Percentiles rank a stretch among this genome's conserved stretches.
These are phyloP conservation scores for Hibiscus mutabilis DNA, from an alignment of 345 rosid species.

Conservation along the genomic window DNA sequence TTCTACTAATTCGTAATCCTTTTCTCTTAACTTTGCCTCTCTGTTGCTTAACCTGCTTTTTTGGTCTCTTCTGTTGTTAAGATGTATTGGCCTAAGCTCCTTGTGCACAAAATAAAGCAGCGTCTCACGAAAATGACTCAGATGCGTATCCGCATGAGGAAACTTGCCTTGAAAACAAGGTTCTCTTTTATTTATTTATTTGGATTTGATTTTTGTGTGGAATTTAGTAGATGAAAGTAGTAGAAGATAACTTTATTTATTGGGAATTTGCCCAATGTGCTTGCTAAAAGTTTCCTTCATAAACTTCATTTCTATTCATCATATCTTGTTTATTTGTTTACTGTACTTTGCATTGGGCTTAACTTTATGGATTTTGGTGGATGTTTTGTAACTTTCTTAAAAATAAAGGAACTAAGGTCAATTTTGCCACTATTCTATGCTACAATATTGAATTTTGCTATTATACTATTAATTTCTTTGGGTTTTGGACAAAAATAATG, in stretches of 20 bases:
- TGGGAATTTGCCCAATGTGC: not conserved
- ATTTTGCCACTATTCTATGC: not conserved
- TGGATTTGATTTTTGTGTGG: not conserved
- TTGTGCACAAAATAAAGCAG: slow-evolving; percentile 84
- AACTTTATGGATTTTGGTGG: not conserved
- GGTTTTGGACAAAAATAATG: not conserved
- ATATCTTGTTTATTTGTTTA: not conserved
- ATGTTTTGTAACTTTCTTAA: not conserved
- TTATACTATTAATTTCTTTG: not conserved
- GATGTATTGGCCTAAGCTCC: slow-evolving; percentile 91
- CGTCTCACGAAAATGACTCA: slow-evolving; percentile 97
- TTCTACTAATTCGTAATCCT: not conserved
- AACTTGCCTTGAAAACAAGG: slow-evolving; percentile 86
- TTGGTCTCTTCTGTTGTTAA: slow-evolving; percentile 12
- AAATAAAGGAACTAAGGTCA: not conserved
- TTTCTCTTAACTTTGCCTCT: not conserved
- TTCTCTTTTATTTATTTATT: slow-evolving; percentile 7
- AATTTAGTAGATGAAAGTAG: not conserved
- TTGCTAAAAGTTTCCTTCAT: not conserved
- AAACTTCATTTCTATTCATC: not conserved
- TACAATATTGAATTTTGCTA: not conserved
- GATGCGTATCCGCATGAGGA: slow-evolving; percentile 95
- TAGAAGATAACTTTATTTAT: no score
- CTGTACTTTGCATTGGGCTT: not conserved
- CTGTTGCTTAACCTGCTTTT: not conserved